Percentiles rank a stretch among this genome's conserved stretches.
Evolutionary conservation across 2,329 filamentous ascomycete genomes (phyloP).

Genomic region (Colletotrichum shisoi): DNA sequence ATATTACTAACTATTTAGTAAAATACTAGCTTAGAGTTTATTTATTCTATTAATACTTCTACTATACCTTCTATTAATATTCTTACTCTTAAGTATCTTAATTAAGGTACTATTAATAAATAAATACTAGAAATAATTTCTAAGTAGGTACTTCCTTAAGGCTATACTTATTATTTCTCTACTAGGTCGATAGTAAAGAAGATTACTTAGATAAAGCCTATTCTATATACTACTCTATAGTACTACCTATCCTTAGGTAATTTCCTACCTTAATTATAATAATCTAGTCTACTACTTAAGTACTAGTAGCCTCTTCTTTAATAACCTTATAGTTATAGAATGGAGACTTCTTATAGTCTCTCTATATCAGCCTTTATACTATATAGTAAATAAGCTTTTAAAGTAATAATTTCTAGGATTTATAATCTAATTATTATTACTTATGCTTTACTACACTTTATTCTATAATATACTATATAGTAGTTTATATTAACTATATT

Average conservation of each 20-base stretch:
- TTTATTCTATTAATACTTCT: neutral
- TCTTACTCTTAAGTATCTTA: neutral
- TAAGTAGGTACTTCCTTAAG: neutral
- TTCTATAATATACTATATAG: no score
- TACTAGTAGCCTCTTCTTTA: neutral
- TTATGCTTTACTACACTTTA: no score
- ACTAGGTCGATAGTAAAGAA: neutral
- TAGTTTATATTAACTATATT: no score
- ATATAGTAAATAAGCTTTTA: neutral
- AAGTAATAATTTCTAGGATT: neutral
- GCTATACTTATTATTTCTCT: neutral
- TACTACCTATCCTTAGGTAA: neutral
- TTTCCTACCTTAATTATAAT: neutral
- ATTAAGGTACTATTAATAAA: neutral
- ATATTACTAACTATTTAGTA: neutral
- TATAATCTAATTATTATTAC: no score
- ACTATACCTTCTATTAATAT: neutral
- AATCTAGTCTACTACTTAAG: neutral
- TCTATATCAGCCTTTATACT: rapidly evolving
- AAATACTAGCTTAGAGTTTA: neutral
- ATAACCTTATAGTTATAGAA: neutral
- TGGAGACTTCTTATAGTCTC: neutral
- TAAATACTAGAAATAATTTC: neutral
- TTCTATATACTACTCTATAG: neutral
- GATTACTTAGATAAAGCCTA: neutral